These are phyloP conservation scores for Phytopythium litorale DNA, from an alignment of 352 stramenopile genomes.

Conservation along the genomic window DNA sequence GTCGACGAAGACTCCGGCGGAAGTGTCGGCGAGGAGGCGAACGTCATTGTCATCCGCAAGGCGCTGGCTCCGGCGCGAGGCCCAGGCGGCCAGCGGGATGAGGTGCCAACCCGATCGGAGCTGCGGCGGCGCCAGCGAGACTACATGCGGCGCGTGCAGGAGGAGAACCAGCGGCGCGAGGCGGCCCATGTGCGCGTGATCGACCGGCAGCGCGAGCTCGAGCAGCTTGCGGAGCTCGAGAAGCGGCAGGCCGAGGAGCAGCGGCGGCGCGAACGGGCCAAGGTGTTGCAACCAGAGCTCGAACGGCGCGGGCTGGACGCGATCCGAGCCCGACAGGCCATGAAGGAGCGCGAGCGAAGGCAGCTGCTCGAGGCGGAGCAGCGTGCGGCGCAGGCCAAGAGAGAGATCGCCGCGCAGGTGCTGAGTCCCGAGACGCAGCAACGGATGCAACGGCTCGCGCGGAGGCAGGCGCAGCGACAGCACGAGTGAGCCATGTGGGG, in stretches of 20 bases:
- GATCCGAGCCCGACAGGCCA: conserved; percentile 36
- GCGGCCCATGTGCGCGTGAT: conserved; percentile 12
- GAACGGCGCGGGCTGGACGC: conserved; percentile 32
- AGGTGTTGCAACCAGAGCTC: conserved; percentile 26
- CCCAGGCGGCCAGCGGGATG: neutral
- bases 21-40: conserved; percentile 2
- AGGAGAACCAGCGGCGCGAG: conserved; percentile 37
- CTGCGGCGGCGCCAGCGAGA: conserved; percentile 31
- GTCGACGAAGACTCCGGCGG: neutral
- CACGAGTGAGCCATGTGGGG: neutral
- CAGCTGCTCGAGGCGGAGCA: conserved; percentile 29
- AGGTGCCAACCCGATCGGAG: conserved; percentile 19
- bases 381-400: conserved; percentile 24
- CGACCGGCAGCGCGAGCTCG: conserved; percentile 26
- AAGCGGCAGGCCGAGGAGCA: conserved; percentile 22
- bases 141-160: conserved; percentile 34
- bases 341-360: conserved; percentile 42
- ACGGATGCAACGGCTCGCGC: conserved; percentile 24
- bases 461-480: conserved; percentile 1
- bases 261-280: conserved; percentile 21
- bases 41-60: conserved; percentile 14
- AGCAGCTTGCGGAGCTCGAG: conserved; percentile 19
- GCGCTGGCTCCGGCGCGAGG: neutral
- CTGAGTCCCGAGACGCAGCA: conserved; percentile 40
- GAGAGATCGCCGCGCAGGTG: conserved; percentile 28